phyloP scores from a whole-genome alignment of 2,329 filamentous ascomycete genomes.

The Aspergillus sp. region DNA sequence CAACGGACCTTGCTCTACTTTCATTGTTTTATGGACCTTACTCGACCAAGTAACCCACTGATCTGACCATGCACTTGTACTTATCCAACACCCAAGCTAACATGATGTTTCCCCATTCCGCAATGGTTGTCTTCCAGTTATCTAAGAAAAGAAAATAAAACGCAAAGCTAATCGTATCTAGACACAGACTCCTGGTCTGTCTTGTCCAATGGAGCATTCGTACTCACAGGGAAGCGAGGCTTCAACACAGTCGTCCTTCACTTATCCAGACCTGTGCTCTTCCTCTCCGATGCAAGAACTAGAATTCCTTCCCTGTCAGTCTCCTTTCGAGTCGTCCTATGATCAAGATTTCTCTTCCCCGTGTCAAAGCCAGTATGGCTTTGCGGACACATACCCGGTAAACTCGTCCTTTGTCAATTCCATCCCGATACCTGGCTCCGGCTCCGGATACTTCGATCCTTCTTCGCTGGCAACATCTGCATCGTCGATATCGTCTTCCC shows the following conservation, averaged over 20 bases:
- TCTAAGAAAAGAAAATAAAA: background rate
- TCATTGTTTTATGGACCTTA: background rate
- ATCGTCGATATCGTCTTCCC: background rate
- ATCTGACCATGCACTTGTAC: background rate
- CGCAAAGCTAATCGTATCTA: background rate
- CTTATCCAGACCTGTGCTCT: slow-evolving; percentile 11
- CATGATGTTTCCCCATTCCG: background rate
- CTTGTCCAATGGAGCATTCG: slow-evolving; percentile 12
- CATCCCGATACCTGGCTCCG: slow-evolving; percentile 3
- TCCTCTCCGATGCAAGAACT: slow-evolving; percentile 6
- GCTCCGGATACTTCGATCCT: slow-evolving; percentile 3
- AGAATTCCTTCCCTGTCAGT: slow-evolving; percentile 1
- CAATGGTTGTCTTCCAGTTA: background rate
- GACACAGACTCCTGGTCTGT: background rate
- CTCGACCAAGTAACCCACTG: background rate
- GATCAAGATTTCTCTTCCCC: background rate
- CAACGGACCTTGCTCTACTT: no score
- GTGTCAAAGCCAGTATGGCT: background rate
- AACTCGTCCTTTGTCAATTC: background rate
- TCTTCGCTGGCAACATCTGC: slow-evolving; percentile 11
- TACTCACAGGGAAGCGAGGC: slow-evolving; percentile 16
- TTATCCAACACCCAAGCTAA: background rate
- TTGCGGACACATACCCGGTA: background rate
- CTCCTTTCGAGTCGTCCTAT: slow-evolving; percentile 4
- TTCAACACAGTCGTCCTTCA: slow-evolving; percentile 11